phyloP scores from a whole-genome alignment of 2,329 filamentous ascomycete genomes.

The Harringtonia lauricola region DNA sequence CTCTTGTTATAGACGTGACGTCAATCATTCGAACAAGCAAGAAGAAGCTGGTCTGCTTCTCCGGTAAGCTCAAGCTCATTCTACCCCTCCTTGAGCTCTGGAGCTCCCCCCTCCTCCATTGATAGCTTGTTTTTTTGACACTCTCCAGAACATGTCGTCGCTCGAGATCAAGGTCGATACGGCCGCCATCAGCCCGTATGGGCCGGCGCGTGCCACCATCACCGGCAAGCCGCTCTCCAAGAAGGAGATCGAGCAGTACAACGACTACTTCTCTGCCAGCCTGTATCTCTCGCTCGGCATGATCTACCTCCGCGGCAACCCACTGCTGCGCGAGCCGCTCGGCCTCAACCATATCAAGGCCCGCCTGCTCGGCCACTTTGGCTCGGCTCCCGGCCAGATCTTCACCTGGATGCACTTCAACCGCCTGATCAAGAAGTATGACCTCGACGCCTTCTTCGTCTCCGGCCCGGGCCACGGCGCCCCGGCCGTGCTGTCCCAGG shows the following conservation, averaged over 20 bases:
- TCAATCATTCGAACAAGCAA: no score
- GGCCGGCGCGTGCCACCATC: slow-evolving; percentile 53
- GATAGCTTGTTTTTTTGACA: background rate
- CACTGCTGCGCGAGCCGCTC: slow-evolving; percentile 58
- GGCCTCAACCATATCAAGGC: slow-evolving; percentile 61
- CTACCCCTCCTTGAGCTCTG: no score
- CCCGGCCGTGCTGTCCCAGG: slow-evolving; percentile 63
- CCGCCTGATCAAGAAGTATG: slow-evolving; percentile 69
- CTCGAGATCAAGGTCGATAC: slow-evolving; percentile 21
- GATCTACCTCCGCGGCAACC: slow-evolving; percentile 68
- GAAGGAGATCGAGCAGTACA: slow-evolving; percentile 57
- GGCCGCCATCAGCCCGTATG: slow-evolving; percentile 52
- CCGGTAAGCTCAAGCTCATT: no score
- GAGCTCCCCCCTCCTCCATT: no score
- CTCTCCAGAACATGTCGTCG: background rate
- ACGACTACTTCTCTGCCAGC: slow-evolving; percentile 64
- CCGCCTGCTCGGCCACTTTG: slow-evolving; percentile 67
- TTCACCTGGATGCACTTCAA: slow-evolving; percentile 80
- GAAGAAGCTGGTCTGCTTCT: no score
- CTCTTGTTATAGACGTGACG: no score
- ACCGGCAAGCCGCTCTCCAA: slow-evolving; percentile 48
- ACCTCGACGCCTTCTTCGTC: slow-evolving; percentile 61
- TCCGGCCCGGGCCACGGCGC: slow-evolving; percentile 71
- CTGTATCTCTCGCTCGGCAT: slow-evolving; percentile 68
- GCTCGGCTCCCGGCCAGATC: slow-evolving; percentile 68